phyloP scores from a whole-genome alignment of 1,284 basidiomycete genomes.

The Cutaneotrichosporon sp. region DNA sequence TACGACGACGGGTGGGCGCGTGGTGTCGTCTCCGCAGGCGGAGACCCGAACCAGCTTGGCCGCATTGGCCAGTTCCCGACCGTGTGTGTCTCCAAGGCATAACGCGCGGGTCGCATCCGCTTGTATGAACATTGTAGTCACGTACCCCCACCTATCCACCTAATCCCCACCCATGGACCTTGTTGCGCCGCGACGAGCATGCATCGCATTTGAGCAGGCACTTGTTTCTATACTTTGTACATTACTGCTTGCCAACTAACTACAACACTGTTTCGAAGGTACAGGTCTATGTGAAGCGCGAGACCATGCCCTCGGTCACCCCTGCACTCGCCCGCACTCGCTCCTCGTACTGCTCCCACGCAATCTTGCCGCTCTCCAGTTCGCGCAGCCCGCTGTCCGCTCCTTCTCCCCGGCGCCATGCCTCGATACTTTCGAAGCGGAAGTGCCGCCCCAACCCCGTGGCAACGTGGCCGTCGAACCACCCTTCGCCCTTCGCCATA shows the following conservation, averaged over 20 bases:
- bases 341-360: slow-evolving; percentile 2
- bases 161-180: slow-evolving; percentile 8
- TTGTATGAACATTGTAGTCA: slow-evolving; percentile 9
- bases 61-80: slow-evolving; percentile 49
- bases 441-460: not conserved
- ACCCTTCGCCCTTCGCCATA: not conserved
- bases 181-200: slow-evolving; percentile 3
- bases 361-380: not conserved
- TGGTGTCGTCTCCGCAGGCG: slow-evolving; percentile 32
- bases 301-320: not conserved
- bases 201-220: slow-evolving; percentile 1
- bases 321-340: not conserved
- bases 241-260: too few relatives aligned
- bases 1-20: slow-evolving; percentile 54
- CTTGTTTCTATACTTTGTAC: too few relatives aligned
- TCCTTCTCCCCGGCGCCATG: not conserved
- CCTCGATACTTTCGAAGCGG: not conserved
- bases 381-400: not conserved
- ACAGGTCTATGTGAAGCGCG: not conserved
- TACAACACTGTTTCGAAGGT: not conserved
- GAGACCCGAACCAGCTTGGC: slow-evolving; percentile 32
- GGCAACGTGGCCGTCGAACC: slow-evolving; percentile 1
- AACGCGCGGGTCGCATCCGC: not conserved
- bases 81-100: slow-evolving; percentile 22
- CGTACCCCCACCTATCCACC: too few relatives aligned